Percentiles rank a stretch among this genome's conserved stretches.
phyloP scores from a whole-genome alignment of 192 early-diverging fungal genomes.

The Cetraspora pellucida region DNA sequence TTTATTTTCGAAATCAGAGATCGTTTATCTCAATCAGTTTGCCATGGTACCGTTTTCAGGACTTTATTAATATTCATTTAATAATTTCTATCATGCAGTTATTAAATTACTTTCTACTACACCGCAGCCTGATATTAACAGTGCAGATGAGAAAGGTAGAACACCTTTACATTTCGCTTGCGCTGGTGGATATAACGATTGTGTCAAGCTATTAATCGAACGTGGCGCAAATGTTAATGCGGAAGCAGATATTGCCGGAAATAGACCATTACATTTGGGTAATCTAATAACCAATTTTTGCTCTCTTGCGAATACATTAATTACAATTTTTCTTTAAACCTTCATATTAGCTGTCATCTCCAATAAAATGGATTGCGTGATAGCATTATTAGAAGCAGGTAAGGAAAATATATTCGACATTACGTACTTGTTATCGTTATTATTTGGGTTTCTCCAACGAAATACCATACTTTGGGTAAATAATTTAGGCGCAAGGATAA shows the following conservation, averaged over 20 bases:
- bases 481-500: slow-evolving; percentile 23
- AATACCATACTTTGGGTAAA: too few species aligned
- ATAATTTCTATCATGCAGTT: background rate
- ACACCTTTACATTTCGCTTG: slow-evolving; percentile 34
- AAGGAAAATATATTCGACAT: background rate
- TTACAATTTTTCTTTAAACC: background rate
- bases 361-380: slow-evolving; percentile 28
- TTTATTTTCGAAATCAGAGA: background rate
- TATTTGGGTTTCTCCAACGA: too few species aligned
- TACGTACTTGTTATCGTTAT: background rate
- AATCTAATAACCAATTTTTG: background rate
- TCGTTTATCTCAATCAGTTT: background rate
- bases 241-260: slow-evolving; percentile 28
- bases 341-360: slow-evolving; percentile 27
- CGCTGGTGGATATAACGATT: slow-evolving; percentile 13
- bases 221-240: slow-evolving; percentile 28
- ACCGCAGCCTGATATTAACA: slow-evolving; percentile 21
- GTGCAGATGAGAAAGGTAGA: slow-evolving; percentile 23
- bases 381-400: slow-evolving; percentile 30
- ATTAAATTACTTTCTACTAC: slow-evolving; percentile 11
- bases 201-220: slow-evolving; percentile 20
- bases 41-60: background rate
- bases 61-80: background rate
- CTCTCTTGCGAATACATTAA: background rate
- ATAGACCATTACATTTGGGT: slow-evolving; percentile 32